These are phyloP conservation scores for Pistacia atlantica DNA, from an alignment of 345 rosid species.

Conservation along the genomic window DNA sequence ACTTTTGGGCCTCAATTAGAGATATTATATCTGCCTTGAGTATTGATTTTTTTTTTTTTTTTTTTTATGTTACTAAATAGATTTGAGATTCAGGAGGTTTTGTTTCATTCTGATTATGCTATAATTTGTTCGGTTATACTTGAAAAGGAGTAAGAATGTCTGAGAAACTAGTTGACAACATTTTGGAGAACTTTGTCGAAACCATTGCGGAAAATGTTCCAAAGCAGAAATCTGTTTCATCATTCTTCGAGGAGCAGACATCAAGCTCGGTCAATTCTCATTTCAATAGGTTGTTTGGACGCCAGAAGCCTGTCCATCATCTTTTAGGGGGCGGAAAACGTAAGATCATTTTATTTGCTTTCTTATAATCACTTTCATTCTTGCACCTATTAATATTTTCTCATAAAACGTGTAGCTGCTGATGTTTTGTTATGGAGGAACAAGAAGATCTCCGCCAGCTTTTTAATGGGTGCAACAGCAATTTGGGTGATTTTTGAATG, in stretches of 20 bases:
- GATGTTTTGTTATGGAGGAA: constrained; percentile 98
- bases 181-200: constrained; percentile 62
- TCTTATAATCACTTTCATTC: background rate
- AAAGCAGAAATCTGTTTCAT: constrained; percentile 63
- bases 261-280: constrained; percentile 47
- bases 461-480: constrained; percentile 68
- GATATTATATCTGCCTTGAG: background rate
- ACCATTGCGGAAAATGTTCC: constrained; percentile 56
- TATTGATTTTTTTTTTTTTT: background rate
- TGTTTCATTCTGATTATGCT: background rate
- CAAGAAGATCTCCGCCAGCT: constrained; percentile 86
- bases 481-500: constrained; percentile 92
- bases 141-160: constrained; percentile 56
- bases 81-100: background rate
- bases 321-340: constrained; percentile 94
- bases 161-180: constrained; percentile 66
- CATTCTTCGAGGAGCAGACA: constrained; percentile 65
- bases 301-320: constrained; percentile 73
- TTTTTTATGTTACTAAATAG: background rate
- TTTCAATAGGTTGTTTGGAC: constrained; percentile 75
- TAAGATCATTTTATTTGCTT: constrained; percentile 26
- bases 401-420: constrained; percentile 68
- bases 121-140: constrained; percentile 12
- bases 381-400: background rate
- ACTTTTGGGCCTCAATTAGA: background rate